Base-by-base conservation (phyloP, 192 early-diverging fungal species). In the Backusella circina region DNA sequence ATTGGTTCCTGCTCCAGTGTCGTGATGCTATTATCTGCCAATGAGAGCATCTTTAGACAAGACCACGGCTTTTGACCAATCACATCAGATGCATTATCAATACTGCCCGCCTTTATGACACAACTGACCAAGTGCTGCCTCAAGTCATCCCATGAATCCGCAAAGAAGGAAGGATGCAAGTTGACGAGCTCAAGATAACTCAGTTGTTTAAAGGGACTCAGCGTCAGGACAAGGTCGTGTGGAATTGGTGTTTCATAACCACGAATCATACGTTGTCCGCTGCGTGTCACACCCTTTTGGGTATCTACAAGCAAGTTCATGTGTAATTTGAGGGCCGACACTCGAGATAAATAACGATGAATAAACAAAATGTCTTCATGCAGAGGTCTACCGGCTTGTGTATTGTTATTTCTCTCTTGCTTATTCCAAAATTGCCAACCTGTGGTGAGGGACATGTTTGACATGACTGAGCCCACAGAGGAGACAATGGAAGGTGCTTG, bases 1-100 rank as follows among this genome's bases (percentile, higher is more conserved):
- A 86, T 70, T 7, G 87, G 80, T 21, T 86, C 82, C 9, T 70
- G 72, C n/a, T 83, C 70, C 33, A 89, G 65, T 2, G 83, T 76
- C 2, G 86, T 82, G 8, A 90, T 72, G 38, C 75, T 75, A 67
- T 90, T 90, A 54, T 90, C 84, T 1, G 80, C 80, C 37, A 87
- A 75, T 51, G 84, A 82, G 4, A 90, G 71, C 54, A 83, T 81
- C 18, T 75, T 77, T 13, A 90, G 68, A 5, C 70, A 37, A 13
- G 75, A 33, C 86, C 84, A 87, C 5, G 9, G 13, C 6, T 65
- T 23, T 23, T 30, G 15, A 21, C 72, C 80, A 33, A 89, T 70
- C 28, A 85, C 72, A 21, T 88, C 85, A 33, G 77, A 30, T 23
- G 84, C 80, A 72, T 87, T 84, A 65, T 88, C 88, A 36, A 89